Evolutionary conservation across 2,329 filamentous ascomycete species (phyloP), one percentile per base, ranked within the genome.

Genomic region (Hypoxylon sp.): DNA sequence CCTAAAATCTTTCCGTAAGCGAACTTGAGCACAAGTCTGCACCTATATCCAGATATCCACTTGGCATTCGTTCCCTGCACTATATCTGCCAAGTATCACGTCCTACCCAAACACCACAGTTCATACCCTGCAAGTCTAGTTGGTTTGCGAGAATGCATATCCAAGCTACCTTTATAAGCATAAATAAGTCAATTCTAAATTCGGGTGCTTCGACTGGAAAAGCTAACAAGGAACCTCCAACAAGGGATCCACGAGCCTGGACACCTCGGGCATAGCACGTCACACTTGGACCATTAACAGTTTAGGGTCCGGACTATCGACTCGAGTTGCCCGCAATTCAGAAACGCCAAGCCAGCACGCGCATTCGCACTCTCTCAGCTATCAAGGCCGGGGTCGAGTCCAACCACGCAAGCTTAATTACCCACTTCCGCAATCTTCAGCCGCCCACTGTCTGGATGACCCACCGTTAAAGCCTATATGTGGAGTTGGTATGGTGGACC

Each of bases 121-220:
- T 27, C 67, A 69, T 68, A 75, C 74, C 75, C 72, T 73, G 73
- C 74, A 69, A 66, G 73, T 75, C 72, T 76, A 70, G 73, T 64
- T 73, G 72, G 73, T 73, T 71, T 75, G 72, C 72, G 59, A 65
- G 65, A 68, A 72, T 67, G 32, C 62, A 55, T 51, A 61, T 42
- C 32, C 44, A 27, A 35, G 39, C 3, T 32, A 48, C 32, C 47
- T 50, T 50, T 60, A 50, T 69, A 39, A 56, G 44, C 53, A 54
- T 55, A 62, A 65, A 65, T 62, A 71, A 67, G 42, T 47, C 32
- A 64, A 62, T 54, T 48, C 50, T 58, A 67, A 47, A 52, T 54
- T 72, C 61, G 58, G 63, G 32, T 62, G 42, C 58, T 63, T 70
- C 24, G 55, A 63, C 62, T 29, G 35, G 42, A 51, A 61, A 37